phyloP scores from a whole-genome alignment of 805 yeast genomes.

The Torulaspora maleeae region DNA sequence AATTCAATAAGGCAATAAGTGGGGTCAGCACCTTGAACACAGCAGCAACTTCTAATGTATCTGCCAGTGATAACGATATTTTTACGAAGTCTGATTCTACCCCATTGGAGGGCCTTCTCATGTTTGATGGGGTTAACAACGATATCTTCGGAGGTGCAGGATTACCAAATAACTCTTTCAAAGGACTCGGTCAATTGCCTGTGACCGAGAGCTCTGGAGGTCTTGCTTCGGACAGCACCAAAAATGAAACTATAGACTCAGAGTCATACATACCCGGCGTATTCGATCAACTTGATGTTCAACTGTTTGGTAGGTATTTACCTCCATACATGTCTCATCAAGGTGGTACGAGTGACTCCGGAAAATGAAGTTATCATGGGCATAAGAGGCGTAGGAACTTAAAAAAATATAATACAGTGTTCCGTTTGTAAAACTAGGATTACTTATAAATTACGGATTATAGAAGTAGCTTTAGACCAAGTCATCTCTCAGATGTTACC shows the following conservation, averaged over 20 bases:
- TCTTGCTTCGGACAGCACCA: not conserved
- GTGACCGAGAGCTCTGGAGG: slow-evolving; percentile 1
- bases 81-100: slow-evolving; percentile 7
- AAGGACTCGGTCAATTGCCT: slow-evolving; percentile 7
- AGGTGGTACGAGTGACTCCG: slow-evolving; percentile 5
- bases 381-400: not conserved
- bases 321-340: slow-evolving; percentile 70
- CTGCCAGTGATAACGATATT: slow-evolving; percentile 8
- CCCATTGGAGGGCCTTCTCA: slow-evolving; percentile 8
- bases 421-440: not conserved
- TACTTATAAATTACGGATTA: not conserved
- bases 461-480: not conserved
- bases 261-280: slow-evolving; percentile 61
- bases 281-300: slow-evolving; percentile 79
- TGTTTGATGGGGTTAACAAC: slow-evolving; percentile 5
- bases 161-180: slow-evolving; percentile 7
- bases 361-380: not conserved
- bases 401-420: not conserved
- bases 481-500: no score
- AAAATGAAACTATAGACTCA: slow-evolving; percentile 6
- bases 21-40: slow-evolving; percentile 22
- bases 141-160: slow-evolving; percentile 4
- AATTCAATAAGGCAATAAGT: slow-evolving; percentile 14
- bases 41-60: slow-evolving; percentile 16
- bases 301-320: slow-evolving; percentile 73